Conservation (phyloP, 495 filamentous ascomycete genomes). For the Pyrenopolyporus hunteri region DNA sequence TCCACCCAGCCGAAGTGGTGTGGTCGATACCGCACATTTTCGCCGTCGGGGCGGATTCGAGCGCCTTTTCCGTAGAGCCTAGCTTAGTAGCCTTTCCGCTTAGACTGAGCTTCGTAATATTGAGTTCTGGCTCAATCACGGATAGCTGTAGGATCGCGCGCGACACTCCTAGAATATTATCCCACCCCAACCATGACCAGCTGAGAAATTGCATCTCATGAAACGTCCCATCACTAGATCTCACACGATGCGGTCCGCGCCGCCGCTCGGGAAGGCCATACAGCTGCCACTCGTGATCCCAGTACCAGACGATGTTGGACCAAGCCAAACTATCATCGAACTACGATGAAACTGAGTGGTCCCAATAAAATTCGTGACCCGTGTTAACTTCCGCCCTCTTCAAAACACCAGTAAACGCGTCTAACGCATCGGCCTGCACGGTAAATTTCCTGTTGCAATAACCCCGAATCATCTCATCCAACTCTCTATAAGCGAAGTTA, state of each 20-base stretch:
- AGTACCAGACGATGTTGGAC: slow-evolving; percentile 13
- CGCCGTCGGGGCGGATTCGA: slow-evolving; percentile 1
- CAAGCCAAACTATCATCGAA: slow-evolving; percentile 22
- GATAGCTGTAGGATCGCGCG: slow-evolving; percentile 12
- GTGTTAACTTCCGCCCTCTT: slow-evolving; percentile 9
- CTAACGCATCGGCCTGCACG: slow-evolving; percentile 9
- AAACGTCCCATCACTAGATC: slow-evolving; percentile 3
- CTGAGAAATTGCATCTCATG: slow-evolving; percentile 19
- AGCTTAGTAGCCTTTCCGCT: slow-evolving; percentile 6
- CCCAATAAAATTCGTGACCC: slow-evolving; percentile 27
- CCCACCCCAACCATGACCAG: slow-evolving; percentile 34
- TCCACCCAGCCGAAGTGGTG: slow-evolving; percentile 17
- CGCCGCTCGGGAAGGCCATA: slow-evolving; percentile 1
- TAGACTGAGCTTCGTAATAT: slow-evolving; percentile 13
- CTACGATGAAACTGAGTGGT: slow-evolving; percentile 17
- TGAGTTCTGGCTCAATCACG: slow-evolving; percentile 16
- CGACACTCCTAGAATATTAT: slow-evolving; percentile 3
- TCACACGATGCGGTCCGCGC: slow-evolving; percentile 7
- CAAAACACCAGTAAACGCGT: slow-evolving; percentile 29
- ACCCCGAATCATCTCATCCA: slow-evolving; percentile 2
- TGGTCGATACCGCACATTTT: slow-evolving; percentile 19
- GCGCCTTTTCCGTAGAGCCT: background rate
- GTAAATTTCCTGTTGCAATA: slow-evolving; percentile 17
- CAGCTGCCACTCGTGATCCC: background rate
- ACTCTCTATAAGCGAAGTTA: slow-evolving; percentile 19